Percentiles rank a stretch among this genome's conserved stretches.
Conservation (phyloP, 2,329 filamentous ascomycete species). For the Volutella citrinella region DNA sequence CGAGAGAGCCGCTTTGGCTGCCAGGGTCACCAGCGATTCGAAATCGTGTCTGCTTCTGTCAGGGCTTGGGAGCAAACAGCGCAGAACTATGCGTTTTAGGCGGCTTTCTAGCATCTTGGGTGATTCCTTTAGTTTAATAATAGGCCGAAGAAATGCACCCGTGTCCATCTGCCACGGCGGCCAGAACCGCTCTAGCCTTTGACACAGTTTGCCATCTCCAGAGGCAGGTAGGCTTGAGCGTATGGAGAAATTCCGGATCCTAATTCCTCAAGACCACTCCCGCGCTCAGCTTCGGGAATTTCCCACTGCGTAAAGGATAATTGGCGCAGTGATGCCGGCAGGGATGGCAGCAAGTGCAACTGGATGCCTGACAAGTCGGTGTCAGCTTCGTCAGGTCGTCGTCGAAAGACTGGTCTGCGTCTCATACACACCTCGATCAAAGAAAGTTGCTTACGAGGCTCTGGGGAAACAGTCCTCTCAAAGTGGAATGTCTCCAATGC, state of each 20-base stretch:
- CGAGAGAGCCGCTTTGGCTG: conserved; percentile 13
- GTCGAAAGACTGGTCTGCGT: conserved; percentile 2
- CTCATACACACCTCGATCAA: conserved; percentile 13
- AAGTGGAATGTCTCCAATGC: conserved; percentile 14
- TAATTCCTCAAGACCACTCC: conserved; percentile 1
- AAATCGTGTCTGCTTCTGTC: conserved; percentile 11
- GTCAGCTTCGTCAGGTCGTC: conserved; percentile 9
- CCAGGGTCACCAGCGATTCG: conserved; percentile 11
- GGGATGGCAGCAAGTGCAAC: conserved; percentile 10
- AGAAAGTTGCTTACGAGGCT: conserved; percentile 5
- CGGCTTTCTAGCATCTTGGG: conserved; percentile 6
- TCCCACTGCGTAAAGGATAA: conserved; percentile 14
- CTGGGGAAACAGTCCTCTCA: conserved; percentile 10
- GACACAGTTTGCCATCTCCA: conserved; percentile 13
- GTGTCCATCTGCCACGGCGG: conserved; percentile 14
- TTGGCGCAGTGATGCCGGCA: conserved; percentile 13
- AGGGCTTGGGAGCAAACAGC: conserved; percentile 8
- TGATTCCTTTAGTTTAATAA: conserved; percentile 9
- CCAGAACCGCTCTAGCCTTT: conserved; percentile 11
- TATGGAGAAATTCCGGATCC: conserved; percentile 4
- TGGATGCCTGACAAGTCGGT: conserved; percentile 8
- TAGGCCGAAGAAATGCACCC: conserved; percentile 11
- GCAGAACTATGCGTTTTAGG: conserved; percentile 10
- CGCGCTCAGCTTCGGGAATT: conserved; percentile 6
- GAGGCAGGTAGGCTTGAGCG: conserved; percentile 9